Evolutionary conservation across 139 green algal species (phyloP), one percentile per base, ranked within the genome.

Genomic region (Cymbomonas tetramitiformis): DNA sequence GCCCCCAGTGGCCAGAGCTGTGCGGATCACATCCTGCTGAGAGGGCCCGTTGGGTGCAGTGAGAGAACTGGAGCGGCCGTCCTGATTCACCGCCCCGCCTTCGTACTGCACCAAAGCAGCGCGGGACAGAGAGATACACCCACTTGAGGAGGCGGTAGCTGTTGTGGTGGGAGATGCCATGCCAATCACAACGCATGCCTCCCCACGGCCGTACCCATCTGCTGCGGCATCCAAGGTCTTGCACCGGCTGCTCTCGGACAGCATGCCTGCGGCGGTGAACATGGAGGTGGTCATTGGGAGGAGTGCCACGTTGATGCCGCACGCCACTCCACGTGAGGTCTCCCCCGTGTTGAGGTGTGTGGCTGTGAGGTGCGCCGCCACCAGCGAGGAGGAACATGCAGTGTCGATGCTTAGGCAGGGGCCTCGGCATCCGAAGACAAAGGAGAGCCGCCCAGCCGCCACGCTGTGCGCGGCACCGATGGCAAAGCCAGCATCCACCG

Each of bases 1-100:
- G 0, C 41, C 36, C 15, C 71, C 71, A 15, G 44, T 51, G 25
- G 24, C 38, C 47, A 93, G 64, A 0, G 80, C 82, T 7, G 43
- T 36, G 0, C 55, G 52, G 21, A 93, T 74, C 3, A 87, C 86
- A 0, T 71, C 65, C 52, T 88, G 82, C 53, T 94, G 86, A 12
- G 74, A 68, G 2, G 84, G 84, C 5, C 86, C 86, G 49, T 88
- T 92, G 23, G 86, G 86, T 1, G 86, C 86, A 1, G 84, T 94
- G 19, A 94, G 69, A 12, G 74, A 77, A 70, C 72, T 84, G 48
- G 70, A 84, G 19, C 83, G 69, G 24, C 85, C 85, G 52, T 88
- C 85, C 70, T 93, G 84, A 66, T 88, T 88, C 12, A 86, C 32
- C 19, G 52, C n/a, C 3, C 25, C 21, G 3, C 28, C 26, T n/a